Evolutionary conservation across 176 grass and related monocot species (phyloP).

Genomic region (Alloteropsis semialata): DNA sequence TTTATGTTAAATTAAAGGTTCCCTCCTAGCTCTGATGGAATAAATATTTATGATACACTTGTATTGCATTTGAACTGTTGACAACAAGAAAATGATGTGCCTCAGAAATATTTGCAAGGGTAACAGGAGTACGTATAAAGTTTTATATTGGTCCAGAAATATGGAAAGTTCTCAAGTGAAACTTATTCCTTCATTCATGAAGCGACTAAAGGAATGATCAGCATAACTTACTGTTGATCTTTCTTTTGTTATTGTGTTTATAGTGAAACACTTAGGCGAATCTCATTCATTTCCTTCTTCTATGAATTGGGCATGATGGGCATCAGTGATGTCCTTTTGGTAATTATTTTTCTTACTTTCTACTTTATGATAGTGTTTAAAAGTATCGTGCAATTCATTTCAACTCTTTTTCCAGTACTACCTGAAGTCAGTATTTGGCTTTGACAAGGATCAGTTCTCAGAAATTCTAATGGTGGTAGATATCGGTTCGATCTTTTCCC

Average conservation of each 20-base stretch:
- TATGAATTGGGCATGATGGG: no score
- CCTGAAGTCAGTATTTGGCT: slow-evolving; percentile 78
- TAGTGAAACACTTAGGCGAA: no score
- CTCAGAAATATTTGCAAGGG: neutral
- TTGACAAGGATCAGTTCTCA: slow-evolving; percentile 86
- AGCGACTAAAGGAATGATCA: no score
- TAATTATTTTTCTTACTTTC: no score
- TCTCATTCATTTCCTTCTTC: no score
- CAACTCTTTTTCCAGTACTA: slow-evolving; percentile 57
- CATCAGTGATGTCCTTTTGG: no score
- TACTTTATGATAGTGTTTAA: neutral
- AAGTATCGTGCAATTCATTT: no score
- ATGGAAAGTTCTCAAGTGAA: no score
- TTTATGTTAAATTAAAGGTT: neutral
- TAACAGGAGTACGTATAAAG: neutral
- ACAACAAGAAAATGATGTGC: neutral
- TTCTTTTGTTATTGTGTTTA: no score
- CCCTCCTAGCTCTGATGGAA: neutral
- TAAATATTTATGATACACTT: neutral
- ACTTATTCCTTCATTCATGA: no score
- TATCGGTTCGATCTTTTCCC: slow-evolving; percentile 77
- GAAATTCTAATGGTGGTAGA: slow-evolving; percentile 83
- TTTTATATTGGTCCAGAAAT: neutral
- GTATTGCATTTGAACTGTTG: neutral
- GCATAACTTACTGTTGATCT: no score